phyloP scores from a whole-genome alignment of 2,329 filamentous ascomycete species.

The Cladophialophora psammophila region DNA sequence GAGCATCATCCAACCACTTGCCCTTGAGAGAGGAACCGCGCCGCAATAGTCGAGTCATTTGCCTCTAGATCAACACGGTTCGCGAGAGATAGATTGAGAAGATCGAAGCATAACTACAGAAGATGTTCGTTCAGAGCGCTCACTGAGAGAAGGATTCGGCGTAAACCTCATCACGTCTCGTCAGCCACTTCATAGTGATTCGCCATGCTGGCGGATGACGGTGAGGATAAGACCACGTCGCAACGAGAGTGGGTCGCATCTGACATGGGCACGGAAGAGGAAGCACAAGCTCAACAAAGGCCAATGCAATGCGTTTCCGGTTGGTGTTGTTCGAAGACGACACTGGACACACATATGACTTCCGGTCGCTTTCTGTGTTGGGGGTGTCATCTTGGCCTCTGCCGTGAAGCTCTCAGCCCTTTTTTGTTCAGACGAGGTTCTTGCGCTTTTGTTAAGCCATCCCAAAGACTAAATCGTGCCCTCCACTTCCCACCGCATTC shows the following conservation, averaged over 20 bases:
- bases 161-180: background rate
- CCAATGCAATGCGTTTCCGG: background rate
- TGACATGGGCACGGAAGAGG: background rate
- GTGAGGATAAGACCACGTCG: background rate
- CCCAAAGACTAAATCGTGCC: slow-evolving; percentile 37
- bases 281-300: background rate
- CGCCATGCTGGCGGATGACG: background rate
- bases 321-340: background rate
- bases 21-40: background rate
- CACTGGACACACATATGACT: background rate
- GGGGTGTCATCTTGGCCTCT: background rate
- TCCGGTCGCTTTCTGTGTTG: background rate
- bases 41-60: background rate
- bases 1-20: background rate
- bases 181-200: background rate
- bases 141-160: background rate
- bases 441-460: slow-evolving; percentile 30
- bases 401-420: background rate
- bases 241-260: background rate
- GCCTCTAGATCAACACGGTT: background rate
- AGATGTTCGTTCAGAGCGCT: background rate
- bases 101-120: background rate
- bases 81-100: background rate
- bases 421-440: background rate
- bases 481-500: slow-evolving; percentile 21